Evolutionary conservation across 192 early-diverging fungal species (phyloP), one percentile per base, ranked within the genome.

Genomic region (Coemansia sp.): DNA sequence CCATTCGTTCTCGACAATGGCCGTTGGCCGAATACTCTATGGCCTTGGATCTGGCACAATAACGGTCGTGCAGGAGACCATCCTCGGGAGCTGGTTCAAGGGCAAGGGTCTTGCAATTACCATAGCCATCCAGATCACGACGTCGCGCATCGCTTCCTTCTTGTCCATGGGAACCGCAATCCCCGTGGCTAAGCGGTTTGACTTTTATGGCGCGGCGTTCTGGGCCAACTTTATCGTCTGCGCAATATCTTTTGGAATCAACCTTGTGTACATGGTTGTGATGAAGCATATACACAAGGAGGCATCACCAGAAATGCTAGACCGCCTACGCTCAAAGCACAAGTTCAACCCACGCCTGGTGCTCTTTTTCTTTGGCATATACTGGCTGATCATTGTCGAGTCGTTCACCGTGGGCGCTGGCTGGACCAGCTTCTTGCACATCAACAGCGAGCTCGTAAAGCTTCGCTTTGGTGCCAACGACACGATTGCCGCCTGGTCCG

Each of bases 21-120:
- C 87, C 4, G 56, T 65, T 11, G 82, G 83, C 6, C 79, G 81
- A 33, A 70, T 81, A 17, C 68, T 85, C n/a, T 87, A 75, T 54
- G 88, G 90, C 13, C 82, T 90, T 5, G 90, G 90, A 15, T 86
- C 84, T 14, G 88, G 87, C 3, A 84, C 88, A n/a, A 86, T 92
- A 42, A 84, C 86, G 0, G 88, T 89, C 38, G 86, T 89, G n/a
- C 90, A 92, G 70, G 88, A 92, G 59, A 92, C 88, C 5, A 92
- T 92, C 9, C 75, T 89, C 20, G 85, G 87, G 22, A 87, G 88
- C 81, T 90, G 88, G 81, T 92, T 92, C 65, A 82, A 70, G 19
- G 88, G 89, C 42, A 82, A 83, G 57, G 83, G 85, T 0, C 72
- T 92, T 20, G 87, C 87, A 4, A 74, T 86, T 8, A 88, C 88